Base-by-base conservation (phyloP, 306 rosid species). In the Sicyos baderoa region DNA sequence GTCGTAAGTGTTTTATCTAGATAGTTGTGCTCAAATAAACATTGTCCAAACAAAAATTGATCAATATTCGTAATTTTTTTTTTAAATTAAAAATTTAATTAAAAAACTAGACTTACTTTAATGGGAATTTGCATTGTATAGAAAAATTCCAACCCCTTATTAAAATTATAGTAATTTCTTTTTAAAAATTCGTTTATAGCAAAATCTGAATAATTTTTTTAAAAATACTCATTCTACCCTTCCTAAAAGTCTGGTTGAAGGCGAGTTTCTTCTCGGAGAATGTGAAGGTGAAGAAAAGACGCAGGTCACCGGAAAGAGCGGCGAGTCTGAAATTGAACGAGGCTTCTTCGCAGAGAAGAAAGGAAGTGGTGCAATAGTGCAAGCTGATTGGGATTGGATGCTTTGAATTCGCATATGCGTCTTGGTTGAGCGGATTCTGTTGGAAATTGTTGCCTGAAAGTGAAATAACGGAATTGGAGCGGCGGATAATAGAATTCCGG, bases 201-300 rank as follows among this genome's bases (percentile, higher is more conserved):
- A n/a, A n/a, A n/a, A n/a, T n/a, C n/a, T n/a, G n/a, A n/a, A n/a
- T n/a, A n/a, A n/a, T n/a, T n/a, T n/a, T n/a, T n/a, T n/a, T n/a
- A n/a, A n/a, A n/a, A n/a, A n/a, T n/a, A n/a, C n/a, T n/a, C n/a
- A n/a, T n/a, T n/a, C n/a, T n/a, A n/a, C n/a, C n/a, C n/a, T n/a
- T n/a, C n/a, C n/a, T n/a, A n/a, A n/a, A n/a, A 91, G 95, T 82
- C 65, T 89, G 57, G 86, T 80, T 63, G 88, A 79, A 71, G 85
- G 68, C 44, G 57, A 14, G 6, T 54, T 37, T 50, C 84, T 68
- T 27, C 22, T 69, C 10, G 83, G 71, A 47, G 92, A 71, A 47
- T 79, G 65, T 15, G 84, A 67, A 72, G 82, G 67, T 29, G 81
- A 55, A 72, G 85, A 54, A 75, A 83, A 69, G 27, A 79, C 78